A percentile compares a stretch with the other conserved stretches of the same genome.
Conservation (phyloP, 2,329 filamentous ascomycete species). For the Fonsecaea monophora region DNA sequence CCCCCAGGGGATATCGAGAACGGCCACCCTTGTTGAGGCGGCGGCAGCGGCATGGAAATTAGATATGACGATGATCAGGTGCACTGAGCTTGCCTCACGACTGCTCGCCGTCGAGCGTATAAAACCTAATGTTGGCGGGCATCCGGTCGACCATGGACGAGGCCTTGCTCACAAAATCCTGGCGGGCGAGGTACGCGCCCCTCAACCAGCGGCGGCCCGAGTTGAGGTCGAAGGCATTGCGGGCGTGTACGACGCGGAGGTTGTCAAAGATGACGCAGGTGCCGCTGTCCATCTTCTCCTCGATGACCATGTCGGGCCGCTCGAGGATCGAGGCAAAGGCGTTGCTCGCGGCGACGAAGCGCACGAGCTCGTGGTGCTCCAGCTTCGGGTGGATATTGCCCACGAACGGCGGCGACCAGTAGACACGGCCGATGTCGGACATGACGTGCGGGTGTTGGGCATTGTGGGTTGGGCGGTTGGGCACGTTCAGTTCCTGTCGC, state of each 20-base stretch:
- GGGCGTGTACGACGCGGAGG: conserved; percentile 77
- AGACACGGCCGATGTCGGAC: conserved; percentile 53
- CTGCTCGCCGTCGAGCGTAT: not conserved
- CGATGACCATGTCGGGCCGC: conserved; percentile 64
- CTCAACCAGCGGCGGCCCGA: conserved; percentile 79
- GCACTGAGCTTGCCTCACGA: not conserved
- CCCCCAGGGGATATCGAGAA: too few relatives aligned
- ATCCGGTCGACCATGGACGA: conserved; percentile 23
- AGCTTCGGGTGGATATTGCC: conserved; percentile 53
- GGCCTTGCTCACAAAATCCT: conserved; percentile 58
- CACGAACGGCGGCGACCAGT: conserved; percentile 85
- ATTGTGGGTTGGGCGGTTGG: conserved; percentile 24
- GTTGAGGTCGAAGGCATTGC: conserved; percentile 72
- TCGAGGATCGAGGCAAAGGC: conserved; percentile 69
- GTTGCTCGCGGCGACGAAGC: conserved; percentile 54
- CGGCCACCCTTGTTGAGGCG: too few relatives aligned
- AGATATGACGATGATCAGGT: too few relatives aligned
- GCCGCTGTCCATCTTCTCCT: conserved; percentile 76
- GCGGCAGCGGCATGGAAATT: too few relatives aligned
- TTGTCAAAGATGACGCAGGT: conserved; percentile 97
- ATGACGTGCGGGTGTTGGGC: conserved; percentile 21
- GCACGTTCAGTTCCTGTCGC: conserved; percentile 23
- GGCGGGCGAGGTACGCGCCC: conserved; percentile 79
- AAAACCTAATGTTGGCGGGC: conserved; percentile 14
- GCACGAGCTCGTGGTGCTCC: conserved; percentile 16